Base-by-base conservation (phyloP, 2,329 filamentous ascomycete species). In the Colletotrichum phormii region DNA sequence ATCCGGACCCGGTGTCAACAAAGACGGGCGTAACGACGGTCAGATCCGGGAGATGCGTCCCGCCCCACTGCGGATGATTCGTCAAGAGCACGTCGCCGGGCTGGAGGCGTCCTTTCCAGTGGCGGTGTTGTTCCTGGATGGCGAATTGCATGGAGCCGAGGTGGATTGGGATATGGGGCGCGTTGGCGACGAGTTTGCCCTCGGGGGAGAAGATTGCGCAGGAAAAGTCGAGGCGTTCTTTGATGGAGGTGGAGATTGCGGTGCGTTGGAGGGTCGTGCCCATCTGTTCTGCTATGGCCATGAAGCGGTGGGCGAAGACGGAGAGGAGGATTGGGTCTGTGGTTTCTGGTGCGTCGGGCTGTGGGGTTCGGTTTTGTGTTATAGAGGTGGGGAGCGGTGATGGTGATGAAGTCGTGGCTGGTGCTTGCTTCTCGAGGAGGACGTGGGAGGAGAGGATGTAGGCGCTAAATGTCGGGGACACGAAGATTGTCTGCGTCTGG, bases 211-310 rank as follows among this genome's bases (percentile, higher is more conserved):
- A 85, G 22, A 85, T 78, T 11, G 84, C 84, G 35, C 84, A 85
- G 0, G 82, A 84, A 69, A 84, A 85, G 76, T 85, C 83, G 1
- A 85, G 77, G 4, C 84, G 79, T 67, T 85, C 83, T 65, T 82
- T 84, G 73, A 85, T 85, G 59, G 84, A 85, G 11, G 85, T 87
- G 0, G 86, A 88, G 11, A 90, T 87, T 0, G 85, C 85, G 0
- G 88, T 90, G 75, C 88, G 87, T 64, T 89, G 87, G 18, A 90
- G 79, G 0, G 88, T 89, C 5, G 85, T 85, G 42, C 88, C 88
- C 88, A 89, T 90, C 73, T 90, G 88, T 72, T 90, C 88, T 0
- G 88, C 88, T 24, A 90, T 89, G 3, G 86, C 86, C 88, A 90
- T 89, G 80, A 90, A 89, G 0, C 88, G 82, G 75, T 89, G 87